Conservation (phyloP, 2,329 filamentous ascomycete species). For the Leptoxyphium fumago region DNA sequence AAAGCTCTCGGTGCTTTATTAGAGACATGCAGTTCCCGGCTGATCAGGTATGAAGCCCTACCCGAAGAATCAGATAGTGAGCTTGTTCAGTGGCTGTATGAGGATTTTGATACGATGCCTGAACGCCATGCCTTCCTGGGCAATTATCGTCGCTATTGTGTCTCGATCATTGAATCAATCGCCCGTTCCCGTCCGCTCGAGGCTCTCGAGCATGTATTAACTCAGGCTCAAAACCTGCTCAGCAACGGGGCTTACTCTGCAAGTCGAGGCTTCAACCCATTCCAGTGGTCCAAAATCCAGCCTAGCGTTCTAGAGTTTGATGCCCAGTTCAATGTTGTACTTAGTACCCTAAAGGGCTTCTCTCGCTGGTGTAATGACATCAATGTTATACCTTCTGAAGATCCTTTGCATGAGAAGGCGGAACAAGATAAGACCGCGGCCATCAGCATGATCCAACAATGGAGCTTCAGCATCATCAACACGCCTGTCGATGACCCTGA, state of each 20-base stretch:
- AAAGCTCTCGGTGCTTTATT: slow-evolving; percentile 59
- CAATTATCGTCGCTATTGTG: slow-evolving; percentile 86
- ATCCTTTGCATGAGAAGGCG: slow-evolving; percentile 32
- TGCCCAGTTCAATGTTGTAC: slow-evolving; percentile 76
- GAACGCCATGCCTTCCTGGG: slow-evolving; percentile 90
- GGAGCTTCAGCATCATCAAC: slow-evolving; percentile 57
- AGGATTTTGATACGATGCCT: slow-evolving; percentile 89
- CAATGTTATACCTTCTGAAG: slow-evolving; percentile 25
- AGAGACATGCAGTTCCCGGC: slow-evolving; percentile 65
- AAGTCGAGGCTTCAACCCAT: slow-evolving; percentile 45
- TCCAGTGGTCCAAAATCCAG: slow-evolving; percentile 47
- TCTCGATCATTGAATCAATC: slow-evolving; percentile 73
- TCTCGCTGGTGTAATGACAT: slow-evolving; percentile 53
- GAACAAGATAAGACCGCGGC: slow-evolving; percentile 46
- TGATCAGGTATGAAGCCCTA: slow-evolving; percentile 77
- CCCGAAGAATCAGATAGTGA: slow-evolving; percentile 70
- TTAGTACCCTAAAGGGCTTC: slow-evolving; percentile 78
- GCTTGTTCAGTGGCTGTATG: slow-evolving; percentile 67
- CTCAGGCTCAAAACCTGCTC: slow-evolving; percentile 58
- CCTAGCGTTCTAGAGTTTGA: slow-evolving; percentile 67
- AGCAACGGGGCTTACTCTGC: slow-evolving; percentile 57
- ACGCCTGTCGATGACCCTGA: slow-evolving; percentile 48
- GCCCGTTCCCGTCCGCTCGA: slow-evolving; percentile 70
- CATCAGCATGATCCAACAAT: slow-evolving; percentile 33
- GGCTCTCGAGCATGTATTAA: slow-evolving; percentile 76